Percentiles rank a stretch among this genome's conserved stretches.
Evolutionary conservation across 768 basidiomycete species (phyloP).

Genomic region (Agaricus subrufescens): DNA sequence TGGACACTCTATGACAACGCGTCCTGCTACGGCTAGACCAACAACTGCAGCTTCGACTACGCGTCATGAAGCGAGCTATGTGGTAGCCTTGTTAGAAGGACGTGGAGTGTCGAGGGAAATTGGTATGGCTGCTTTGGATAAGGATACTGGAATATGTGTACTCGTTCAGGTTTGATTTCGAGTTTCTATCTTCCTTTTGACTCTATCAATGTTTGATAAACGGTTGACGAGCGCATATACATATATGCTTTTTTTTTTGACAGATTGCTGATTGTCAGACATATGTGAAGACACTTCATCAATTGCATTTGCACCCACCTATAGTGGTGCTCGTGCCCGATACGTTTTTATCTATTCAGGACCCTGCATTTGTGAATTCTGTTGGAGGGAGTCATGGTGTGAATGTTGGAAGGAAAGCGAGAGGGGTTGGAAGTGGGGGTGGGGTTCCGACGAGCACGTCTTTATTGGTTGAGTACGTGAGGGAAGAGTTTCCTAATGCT

Average conservation of each 20-base stretch:
- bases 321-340: slow-evolving; percentile 75
- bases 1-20: slow-evolving; percentile 16
- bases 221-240: neutral
- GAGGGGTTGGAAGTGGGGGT: slow-evolving; percentile 29
- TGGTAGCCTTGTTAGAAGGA: slow-evolving; percentile 72
- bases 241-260: neutral
- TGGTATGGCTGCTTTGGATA: slow-evolving; percentile 83
- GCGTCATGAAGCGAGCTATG: slow-evolving; percentile 53
- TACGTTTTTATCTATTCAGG: slow-evolving; percentile 64
- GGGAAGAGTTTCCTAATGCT: slow-evolving; percentile 67
- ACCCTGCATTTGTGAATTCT: slow-evolving; percentile 35
- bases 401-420: neutral
- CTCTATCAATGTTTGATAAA: no score
- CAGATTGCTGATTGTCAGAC: slow-evolving; percentile 85
- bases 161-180: slow-evolving; percentile 63
- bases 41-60: slow-evolving; percentile 55
- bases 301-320: slow-evolving; percentile 76
- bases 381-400: slow-evolving; percentile 15
- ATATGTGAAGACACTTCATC: slow-evolving; percentile 84
- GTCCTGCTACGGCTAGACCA: slow-evolving; percentile 58
- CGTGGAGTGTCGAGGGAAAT: slow-evolving; percentile 78
- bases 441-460: slow-evolving; percentile 34
- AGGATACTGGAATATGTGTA: slow-evolving; percentile 68
- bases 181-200: no score
- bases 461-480: slow-evolving; percentile 65